phyloP scores from a whole-genome alignment of 2,329 filamentous ascomycete species.

The Meredithiella fracta region DNA sequence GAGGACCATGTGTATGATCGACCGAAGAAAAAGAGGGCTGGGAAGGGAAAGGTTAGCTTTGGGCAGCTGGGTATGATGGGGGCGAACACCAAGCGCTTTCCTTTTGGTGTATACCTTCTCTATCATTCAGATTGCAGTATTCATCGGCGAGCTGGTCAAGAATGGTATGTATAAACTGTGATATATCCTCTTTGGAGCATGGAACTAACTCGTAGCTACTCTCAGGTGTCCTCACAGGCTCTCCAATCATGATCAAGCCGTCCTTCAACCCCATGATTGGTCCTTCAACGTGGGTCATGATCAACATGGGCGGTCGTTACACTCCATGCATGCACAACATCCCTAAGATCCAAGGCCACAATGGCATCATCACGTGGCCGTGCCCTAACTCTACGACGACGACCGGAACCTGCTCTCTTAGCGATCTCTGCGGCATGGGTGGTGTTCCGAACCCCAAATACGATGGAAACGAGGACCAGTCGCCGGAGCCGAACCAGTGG shows the following conservation, averaged over 20 bases:
- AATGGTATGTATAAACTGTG: constrained; percentile 43
- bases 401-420: constrained; percentile 50
- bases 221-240: constrained; percentile 57
- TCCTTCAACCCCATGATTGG: constrained; percentile 96
- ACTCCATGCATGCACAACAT: constrained; percentile 89
- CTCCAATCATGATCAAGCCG: constrained; percentile 63
- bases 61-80: constrained; percentile 45
- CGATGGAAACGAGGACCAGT: constrained; percentile 32
- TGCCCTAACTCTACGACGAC: constrained; percentile 65
- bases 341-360: constrained; percentile 41
- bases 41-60: constrained; percentile 32
- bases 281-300: constrained; percentile 73
- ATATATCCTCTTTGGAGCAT: not conserved
- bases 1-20: constrained; percentile 48
- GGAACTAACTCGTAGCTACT: constrained; percentile 13
- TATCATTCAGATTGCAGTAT: constrained; percentile 61
- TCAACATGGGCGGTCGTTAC: constrained; percentile 93
- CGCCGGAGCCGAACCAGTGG: constrained; percentile 74
- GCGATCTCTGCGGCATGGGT: constrained; percentile 67
- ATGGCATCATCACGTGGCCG: constrained; percentile 42
- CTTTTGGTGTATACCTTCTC: constrained; percentile 75
- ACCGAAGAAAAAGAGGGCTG: constrained; percentile 23
- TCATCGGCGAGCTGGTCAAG: constrained; percentile 73
- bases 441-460: constrained; percentile 54
- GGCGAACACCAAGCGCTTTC: constrained; percentile 39